Conservation (phyloP, 352 stramenopile species). For the Globisporangium paroecandrum region DNA sequence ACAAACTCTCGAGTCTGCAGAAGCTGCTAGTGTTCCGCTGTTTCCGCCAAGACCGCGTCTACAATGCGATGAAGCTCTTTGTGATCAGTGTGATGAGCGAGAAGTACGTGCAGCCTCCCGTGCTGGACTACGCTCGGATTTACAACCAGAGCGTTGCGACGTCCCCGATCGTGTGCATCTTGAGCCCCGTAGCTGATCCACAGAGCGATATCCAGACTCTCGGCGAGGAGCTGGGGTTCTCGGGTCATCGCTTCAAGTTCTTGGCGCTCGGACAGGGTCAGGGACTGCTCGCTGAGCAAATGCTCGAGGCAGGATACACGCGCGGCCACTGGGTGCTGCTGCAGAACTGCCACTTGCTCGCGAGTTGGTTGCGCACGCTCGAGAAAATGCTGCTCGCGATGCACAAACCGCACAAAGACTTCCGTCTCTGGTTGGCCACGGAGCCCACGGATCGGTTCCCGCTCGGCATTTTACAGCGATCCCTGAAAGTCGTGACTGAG, state of each 20-base stretch:
- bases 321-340: constrained; percentile 90
- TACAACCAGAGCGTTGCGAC: constrained; percentile 86
- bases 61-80: constrained; percentile 95
- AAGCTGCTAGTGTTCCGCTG: constrained; percentile 91
- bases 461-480: constrained; percentile 92
- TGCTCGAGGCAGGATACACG: constrained; percentile 88
- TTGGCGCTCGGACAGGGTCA: constrained; percentile 94
- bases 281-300: constrained; percentile 91
- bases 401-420: constrained; percentile 92
- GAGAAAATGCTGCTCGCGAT: constrained; percentile 92
- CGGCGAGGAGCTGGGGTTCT: constrained; percentile 90
- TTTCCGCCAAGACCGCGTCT: constrained; percentile 94
- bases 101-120: constrained; percentile 94
- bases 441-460: constrained; percentile 95
- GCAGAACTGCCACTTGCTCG: constrained; percentile 95
- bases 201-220: constrained; percentile 94
- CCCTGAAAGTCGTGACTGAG: constrained; percentile 95
- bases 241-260: constrained; percentile 90
- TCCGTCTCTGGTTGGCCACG: constrained; percentile 94
- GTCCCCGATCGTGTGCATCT: constrained; percentile 94
- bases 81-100: constrained; percentile 91
- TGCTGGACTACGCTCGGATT: constrained; percentile 92
- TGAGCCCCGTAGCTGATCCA: constrained; percentile 92
- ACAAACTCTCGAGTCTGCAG: constrained; percentile 83
- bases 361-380: constrained; percentile 90